Evolutionary conservation across 1,284 basidiomycete species (phyloP), one percentile per base, ranked within the genome.

Genomic region (Cronartium ribicola): DNA sequence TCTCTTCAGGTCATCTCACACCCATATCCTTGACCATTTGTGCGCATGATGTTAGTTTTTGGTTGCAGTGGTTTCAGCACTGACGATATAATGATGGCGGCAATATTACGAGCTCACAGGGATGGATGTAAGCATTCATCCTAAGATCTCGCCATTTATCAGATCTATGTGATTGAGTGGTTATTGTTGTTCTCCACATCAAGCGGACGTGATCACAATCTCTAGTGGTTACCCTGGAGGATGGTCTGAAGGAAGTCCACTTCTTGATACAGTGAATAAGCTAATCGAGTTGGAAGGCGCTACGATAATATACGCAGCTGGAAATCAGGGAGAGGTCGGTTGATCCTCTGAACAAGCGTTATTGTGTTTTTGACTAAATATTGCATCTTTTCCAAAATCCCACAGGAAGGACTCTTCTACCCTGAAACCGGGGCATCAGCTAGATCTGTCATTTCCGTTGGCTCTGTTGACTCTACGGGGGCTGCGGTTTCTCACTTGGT

Each of bases 261-360:
- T 74, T 14, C 51, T 59, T 29, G 65, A 74, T 46, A 41, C 57
- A 3, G 64, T 67, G 17, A 67, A 66, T 57, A 62, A 65, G 8
- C 44, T 66, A 40, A 55, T 74, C 14, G 13, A 40, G 8, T 66
- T 61, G 59, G 60, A 74, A 29, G 55, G 46, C 8, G 55, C 55
- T 5, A 60, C 57, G 13, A 73, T 73, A 17, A 43, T 73, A 29
- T 36, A 51, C 46, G 41, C 70, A 37, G 70, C 70, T 29, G 71
- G 71, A 6, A 74, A 74, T 61, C 44, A 61, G 61, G 71, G 71
- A 62, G 43, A 36, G n/a, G 71, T 74, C 1, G 40, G 65, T 46
- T 17, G 29, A 29, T 36, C 29, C 10, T 11, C 17, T 14, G 7
- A 10, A 8, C 1, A 14, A 8, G n/a, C 41, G n/a, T 48, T 11